Evolutionary conservation across 345 rosid species (phyloP).

Genomic region (Odontarrhena argentea): DNA sequence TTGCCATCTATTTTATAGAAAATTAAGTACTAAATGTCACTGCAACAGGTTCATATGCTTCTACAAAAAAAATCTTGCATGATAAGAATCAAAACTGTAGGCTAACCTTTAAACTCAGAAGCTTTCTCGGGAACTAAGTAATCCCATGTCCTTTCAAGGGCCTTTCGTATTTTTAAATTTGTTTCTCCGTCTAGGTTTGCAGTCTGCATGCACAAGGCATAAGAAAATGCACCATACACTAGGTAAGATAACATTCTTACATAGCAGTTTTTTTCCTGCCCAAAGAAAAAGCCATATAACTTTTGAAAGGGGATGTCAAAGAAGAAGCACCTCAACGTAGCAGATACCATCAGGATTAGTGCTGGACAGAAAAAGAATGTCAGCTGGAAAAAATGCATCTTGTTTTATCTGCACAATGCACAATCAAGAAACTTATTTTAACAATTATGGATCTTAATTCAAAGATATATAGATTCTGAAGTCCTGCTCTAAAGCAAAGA

Average conservation of each 20-base stretch:
- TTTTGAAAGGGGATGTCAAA: conserved; percentile 8
- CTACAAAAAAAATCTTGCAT: conserved; percentile 15
- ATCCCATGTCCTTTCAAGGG: conserved; percentile 98
- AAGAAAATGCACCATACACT: conserved; percentile 17
- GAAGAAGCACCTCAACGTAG: conserved; percentile 76
- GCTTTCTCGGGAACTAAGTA: conserved; percentile 87
- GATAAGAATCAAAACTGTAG: conserved; percentile 17
- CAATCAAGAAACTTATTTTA: conserved; percentile 17
- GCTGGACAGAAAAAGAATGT: conserved; percentile 85
- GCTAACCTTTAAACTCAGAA: conserved; percentile 81
- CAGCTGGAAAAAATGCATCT: conserved; percentile 95
- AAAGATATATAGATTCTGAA: conserved; percentile 8
- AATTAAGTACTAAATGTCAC: neutral
- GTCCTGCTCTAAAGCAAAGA: conserved; percentile 10
- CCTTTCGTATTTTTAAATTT: conserved; percentile 97
- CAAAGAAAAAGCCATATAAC: conserved; percentile 8
- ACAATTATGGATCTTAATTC: neutral
- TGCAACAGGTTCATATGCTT: conserved; percentile 24
- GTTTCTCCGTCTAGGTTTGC: conserved; percentile 99
- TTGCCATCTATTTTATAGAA: conserved; percentile 1
- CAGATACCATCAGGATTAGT: conserved; percentile 96
- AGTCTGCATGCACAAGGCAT: conserved; percentile 59
- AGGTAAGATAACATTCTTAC: conserved; percentile 5
- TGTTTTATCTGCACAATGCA: conserved; percentile 82
- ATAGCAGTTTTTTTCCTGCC: conserved; percentile 13